A percentile compares a stretch with the other conserved stretches of the same genome.
phyloP scores from a whole-genome alignment of 306 rosid species.

The Sesbania bispinosa region DNA sequence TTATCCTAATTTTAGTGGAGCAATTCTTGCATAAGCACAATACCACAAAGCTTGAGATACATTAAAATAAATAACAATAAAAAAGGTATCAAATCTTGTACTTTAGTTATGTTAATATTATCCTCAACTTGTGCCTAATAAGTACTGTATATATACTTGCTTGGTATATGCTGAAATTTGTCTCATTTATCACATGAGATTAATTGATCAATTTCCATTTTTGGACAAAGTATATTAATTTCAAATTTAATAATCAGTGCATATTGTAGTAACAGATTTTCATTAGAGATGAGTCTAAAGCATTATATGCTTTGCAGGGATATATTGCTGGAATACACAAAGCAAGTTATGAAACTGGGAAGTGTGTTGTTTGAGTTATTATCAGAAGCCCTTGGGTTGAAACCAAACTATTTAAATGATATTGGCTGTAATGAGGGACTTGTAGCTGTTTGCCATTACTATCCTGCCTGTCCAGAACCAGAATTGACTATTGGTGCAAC shows the following conservation, averaged over 20 bases:
- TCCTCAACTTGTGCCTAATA: too few relatives aligned
- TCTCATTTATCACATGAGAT: background rate
- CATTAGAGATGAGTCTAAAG: background rate
- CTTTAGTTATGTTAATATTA: too few relatives aligned
- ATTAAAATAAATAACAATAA: too few relatives aligned
- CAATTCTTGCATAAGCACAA: too few relatives aligned
- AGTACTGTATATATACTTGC: too few relatives aligned
- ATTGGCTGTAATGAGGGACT: conserved; percentile 34
- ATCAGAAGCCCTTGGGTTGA: conserved; percentile 33
- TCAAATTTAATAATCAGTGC: background rate
- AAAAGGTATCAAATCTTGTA: too few relatives aligned
- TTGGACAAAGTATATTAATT: background rate
- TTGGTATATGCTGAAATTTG: background rate
- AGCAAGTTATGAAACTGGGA: conserved; percentile 33
- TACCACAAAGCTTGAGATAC: background rate
- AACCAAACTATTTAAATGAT: conserved; percentile 16
- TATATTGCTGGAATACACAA: conserved; percentile 33
- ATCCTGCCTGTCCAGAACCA: conserved; percentile 43
- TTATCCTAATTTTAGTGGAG: background rate
- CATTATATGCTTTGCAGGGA: conserved; percentile 17
- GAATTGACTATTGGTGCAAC: conserved; percentile 28
- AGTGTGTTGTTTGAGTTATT: conserved; percentile 27
- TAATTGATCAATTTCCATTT: background rate
- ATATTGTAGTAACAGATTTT: background rate
- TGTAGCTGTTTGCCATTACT: conserved; percentile 16